Conservation (phyloP, 768 basidiomycete genomes). For the Pisolithus tinctorius region DNA sequence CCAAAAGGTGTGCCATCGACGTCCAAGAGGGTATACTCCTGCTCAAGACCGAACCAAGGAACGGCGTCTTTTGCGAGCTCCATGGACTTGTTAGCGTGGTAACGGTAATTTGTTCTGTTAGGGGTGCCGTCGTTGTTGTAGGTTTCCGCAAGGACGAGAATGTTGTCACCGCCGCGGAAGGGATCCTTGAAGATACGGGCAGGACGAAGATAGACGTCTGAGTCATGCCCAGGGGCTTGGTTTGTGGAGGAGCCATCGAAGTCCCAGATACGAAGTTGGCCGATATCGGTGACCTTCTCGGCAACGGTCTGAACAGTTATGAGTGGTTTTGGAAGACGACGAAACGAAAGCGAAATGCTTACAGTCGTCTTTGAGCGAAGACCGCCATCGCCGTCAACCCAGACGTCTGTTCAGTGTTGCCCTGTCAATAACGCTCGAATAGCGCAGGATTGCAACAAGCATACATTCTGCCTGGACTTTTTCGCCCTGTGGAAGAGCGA, state of each 20-base stretch:
- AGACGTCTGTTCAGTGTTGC: constrained; percentile 62
- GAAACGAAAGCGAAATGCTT: constrained; percentile 19
- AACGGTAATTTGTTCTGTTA: constrained; percentile 93
- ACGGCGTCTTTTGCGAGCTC: constrained; percentile 74
- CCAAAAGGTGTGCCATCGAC: constrained; percentile 85
- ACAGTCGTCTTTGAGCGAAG: constrained; percentile 96
- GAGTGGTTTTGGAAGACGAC: constrained; percentile 1
- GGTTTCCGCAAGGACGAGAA: constrained; percentile 92
- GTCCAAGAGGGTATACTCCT: constrained; percentile 98
- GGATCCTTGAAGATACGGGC: constrained; percentile 98
- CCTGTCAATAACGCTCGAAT: no score
- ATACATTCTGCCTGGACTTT: constrained; percentile 93
- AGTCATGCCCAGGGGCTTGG: constrained; percentile 93
- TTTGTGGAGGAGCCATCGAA: constrained; percentile 98
- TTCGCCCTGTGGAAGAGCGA: constrained; percentile 82
- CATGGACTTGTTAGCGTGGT: constrained; percentile 93
- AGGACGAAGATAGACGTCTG: constrained; percentile 97
- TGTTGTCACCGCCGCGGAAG: constrained; percentile 98
- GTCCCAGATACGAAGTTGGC: constrained; percentile 95
- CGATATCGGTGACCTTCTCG: constrained; percentile 82
- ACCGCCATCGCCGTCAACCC: constrained; percentile 94
- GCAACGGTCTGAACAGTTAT: constrained; percentile 60
- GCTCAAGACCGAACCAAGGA: constrained; percentile 99
- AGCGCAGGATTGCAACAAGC: constrained; percentile 12
- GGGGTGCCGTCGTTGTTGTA: constrained; percentile 99